Evolutionary conservation across 176 grass and related monocot species (phyloP).

Genomic region (Alloteropsis semialata): DNA sequence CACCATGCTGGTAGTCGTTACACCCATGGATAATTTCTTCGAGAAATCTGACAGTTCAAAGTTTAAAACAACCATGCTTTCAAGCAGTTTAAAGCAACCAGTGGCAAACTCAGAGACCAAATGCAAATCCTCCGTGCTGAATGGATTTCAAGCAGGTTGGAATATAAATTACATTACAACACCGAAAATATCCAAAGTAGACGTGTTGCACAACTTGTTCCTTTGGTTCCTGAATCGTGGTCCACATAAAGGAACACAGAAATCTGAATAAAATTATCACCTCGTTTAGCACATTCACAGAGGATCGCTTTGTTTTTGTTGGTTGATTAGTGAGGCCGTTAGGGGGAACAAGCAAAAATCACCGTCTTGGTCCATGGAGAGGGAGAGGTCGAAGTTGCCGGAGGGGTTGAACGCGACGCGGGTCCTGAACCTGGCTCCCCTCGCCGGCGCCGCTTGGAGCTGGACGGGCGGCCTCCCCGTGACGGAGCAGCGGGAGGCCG

Average conservation of each 20-base stretch:
- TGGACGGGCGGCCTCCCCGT: not conserved
- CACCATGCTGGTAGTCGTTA: too few species aligned
- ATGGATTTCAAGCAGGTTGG: not conserved
- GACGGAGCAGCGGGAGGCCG: not conserved
- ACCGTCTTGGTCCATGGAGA: slow-evolving; percentile 50
- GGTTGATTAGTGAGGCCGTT: too few species aligned
- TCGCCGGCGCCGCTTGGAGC: not conserved
- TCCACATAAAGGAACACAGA: not conserved
- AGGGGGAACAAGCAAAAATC: too few species aligned
- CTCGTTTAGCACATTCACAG: not conserved
- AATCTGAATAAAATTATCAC: not conserved
- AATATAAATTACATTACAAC: not conserved
- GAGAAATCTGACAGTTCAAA: not conserved
- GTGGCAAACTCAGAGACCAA: not conserved
- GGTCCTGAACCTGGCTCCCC: not conserved
- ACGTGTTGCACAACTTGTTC: not conserved
- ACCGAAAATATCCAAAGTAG: not conserved
- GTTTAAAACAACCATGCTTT: too few species aligned
- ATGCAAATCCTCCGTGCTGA: not conserved
- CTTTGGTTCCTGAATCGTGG: not conserved
- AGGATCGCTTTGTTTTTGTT: not conserved
- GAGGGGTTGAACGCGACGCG: slow-evolving; percentile 82
- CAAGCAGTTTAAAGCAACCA: too few species aligned
- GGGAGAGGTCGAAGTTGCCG: slow-evolving; percentile 81
- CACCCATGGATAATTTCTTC: not conserved